These are phyloP conservation scores for Yamadazyma laniorum DNA, from an alignment of 805 yeast species.

Conservation along the genomic window DNA sequence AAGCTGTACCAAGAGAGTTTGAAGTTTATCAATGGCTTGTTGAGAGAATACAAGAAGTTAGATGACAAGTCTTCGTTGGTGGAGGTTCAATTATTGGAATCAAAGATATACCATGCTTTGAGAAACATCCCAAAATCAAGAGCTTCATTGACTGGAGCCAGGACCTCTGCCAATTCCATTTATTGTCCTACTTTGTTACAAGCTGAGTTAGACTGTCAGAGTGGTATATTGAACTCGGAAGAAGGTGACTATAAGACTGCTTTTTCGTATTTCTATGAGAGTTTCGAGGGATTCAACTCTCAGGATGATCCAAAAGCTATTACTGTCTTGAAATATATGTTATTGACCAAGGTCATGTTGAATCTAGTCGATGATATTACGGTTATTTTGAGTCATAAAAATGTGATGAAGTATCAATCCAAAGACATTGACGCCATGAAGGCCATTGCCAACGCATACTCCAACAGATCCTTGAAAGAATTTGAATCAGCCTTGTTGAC, in stretches of 20 bases:
- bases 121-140: conserved; percentile 88
- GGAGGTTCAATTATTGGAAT: conserved; percentile 90
- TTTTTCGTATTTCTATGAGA: conserved; percentile 89
- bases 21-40: conserved; percentile 64
- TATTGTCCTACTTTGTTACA: conserved; percentile 92
- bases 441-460: conserved; percentile 85
- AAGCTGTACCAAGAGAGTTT: conserved; percentile 67
- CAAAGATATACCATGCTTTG: conserved; percentile 85
- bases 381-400: conserved; percentile 70
- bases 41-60: conserved; percentile 84
- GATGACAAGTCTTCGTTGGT: conserved; percentile 95
- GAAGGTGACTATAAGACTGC: conserved; percentile 97
- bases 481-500: conserved; percentile 79
- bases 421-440: conserved; percentile 94
- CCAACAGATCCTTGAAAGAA: conserved; percentile 85
- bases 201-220: conserved; percentile 92
- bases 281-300: conserved; percentile 85
- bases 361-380: conserved; percentile 84
- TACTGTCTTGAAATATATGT: conserved; percentile 85
- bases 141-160: conserved; percentile 90
- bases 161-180: conserved; percentile 96
- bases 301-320: conserved; percentile 61
- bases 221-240: conserved; percentile 94
- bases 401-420: conserved; percentile 65
- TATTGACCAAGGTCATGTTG: conserved; percentile 89